Conservation (phyloP, 306 rosid genomes). For the Cicer bijugum region DNA sequence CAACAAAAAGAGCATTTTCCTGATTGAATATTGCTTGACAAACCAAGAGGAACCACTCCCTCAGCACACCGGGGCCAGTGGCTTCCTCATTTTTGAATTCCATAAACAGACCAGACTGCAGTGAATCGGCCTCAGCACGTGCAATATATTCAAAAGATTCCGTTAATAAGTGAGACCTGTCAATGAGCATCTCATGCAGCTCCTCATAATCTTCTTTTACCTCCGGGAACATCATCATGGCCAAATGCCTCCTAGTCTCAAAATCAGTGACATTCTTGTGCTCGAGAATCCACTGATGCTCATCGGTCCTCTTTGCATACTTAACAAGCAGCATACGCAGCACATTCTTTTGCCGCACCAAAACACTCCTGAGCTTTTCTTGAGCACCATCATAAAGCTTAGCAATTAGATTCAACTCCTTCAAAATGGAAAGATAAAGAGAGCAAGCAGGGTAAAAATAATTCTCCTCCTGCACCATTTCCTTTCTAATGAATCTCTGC, state of each 20-base stretch:
- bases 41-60: constrained; percentile 92
- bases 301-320: constrained; percentile 70
- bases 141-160: constrained; percentile 87
- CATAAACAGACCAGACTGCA: constrained; percentile 82
- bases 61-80: constrained; percentile 94
- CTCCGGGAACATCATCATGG: constrained; percentile 89
- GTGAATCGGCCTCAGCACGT: constrained; percentile 67
- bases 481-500: constrained; percentile 50
- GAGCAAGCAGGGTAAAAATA: constrained; percentile 62
- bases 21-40: constrained; percentile 88
- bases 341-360: constrained; percentile 56
- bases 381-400: constrained; percentile 67
- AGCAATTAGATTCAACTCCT: constrained; percentile 66
- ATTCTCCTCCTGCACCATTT: constrained; percentile 47
- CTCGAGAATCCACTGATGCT: constrained; percentile 77
- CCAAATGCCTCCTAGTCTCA: constrained; percentile 86
- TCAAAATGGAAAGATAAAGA: constrained; percentile 79
- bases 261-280: constrained; percentile 72
- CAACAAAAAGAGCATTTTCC: constrained; percentile 78
- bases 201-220: constrained; percentile 87
- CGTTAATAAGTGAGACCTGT: constrained; percentile 79
- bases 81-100: constrained; percentile 98
- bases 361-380: constrained; percentile 58
- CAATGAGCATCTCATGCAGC: constrained; percentile 96
- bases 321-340: constrained; percentile 59